Conservation (phyloP, 2,329 filamentous ascomycete genomes). For the Macrophomina tecta region DNA sequence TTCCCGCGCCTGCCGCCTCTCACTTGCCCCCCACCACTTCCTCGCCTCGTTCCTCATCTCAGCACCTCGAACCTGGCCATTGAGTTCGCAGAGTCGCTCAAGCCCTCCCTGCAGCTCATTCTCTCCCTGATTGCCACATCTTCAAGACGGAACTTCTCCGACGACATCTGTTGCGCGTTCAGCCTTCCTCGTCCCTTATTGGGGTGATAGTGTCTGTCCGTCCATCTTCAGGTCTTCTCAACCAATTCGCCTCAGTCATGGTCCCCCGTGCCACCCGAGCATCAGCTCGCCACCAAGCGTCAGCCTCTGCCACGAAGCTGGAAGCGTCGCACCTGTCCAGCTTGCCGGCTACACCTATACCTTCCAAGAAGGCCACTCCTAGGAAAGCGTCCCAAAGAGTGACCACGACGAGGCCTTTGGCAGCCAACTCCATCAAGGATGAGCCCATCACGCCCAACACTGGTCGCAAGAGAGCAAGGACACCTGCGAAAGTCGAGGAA, state of each 20-base stretch:
- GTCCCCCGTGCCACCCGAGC: constrained; percentile 39
- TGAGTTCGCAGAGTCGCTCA: not conserved
- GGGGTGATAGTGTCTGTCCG: not conserved
- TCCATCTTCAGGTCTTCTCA: not conserved
- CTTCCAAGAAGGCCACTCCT: constrained; percentile 26
- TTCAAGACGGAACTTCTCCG: constrained; percentile 6
- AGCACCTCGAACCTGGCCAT: not conserved
- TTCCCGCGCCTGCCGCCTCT: not conserved
- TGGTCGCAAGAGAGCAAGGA: constrained; percentile 46
- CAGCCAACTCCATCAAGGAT: constrained; percentile 30
- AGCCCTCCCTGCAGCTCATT: not conserved
- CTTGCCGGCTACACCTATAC: constrained; percentile 48
- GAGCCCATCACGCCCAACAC: constrained; percentile 30
- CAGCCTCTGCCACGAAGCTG: constrained; percentile 8
- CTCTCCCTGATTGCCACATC: not conserved
- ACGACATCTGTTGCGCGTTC: not conserved
- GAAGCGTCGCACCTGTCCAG: constrained; percentile 51
- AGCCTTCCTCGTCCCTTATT: not conserved
- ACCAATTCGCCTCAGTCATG: constrained; percentile 34
- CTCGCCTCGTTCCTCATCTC: not conserved
- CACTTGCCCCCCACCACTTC: not conserved
- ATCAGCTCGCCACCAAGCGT: constrained; percentile 33
- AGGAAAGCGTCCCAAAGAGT: constrained; percentile 35
- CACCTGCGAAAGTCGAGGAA: constrained; percentile 44
- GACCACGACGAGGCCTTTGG: constrained; percentile 23